phyloP scores from a whole-genome alignment of 768 basidiomycete species.

The Pleurotus sapidus region DNA sequence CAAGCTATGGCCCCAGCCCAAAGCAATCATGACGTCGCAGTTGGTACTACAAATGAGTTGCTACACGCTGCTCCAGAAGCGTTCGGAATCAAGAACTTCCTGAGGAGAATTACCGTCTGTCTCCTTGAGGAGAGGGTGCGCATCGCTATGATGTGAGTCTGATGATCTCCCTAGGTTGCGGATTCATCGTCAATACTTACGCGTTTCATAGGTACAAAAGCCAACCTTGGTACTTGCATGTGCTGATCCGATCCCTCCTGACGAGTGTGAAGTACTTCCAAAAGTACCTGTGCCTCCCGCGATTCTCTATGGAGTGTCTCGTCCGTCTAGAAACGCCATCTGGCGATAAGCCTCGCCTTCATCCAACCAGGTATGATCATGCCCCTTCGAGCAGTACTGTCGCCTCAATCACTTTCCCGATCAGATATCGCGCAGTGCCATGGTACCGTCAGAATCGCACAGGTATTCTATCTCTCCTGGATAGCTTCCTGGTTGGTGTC shows the following conservation, averaged over 20 bases:
- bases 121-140: slow-evolving; percentile 42
- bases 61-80: slow-evolving; percentile 32
- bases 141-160: slow-evolving; percentile 45
- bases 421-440: slow-evolving; percentile 33
- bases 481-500: slow-evolving; percentile 28
- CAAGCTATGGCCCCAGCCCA: slow-evolving; percentile 38
- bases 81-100: slow-evolving; percentile 36
- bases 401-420: too few relatives aligned
- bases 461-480: slow-evolving; percentile 22
- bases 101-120: slow-evolving; percentile 27
- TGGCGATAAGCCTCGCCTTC: slow-evolving; percentile 26
- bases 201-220: slow-evolving; percentile 28
- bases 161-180: neutral
- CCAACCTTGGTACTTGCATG: slow-evolving; percentile 31
- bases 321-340: slow-evolving; percentile 22
- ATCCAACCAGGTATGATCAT: slow-evolving; percentile 28
- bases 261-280: slow-evolving; percentile 26
- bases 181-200: neutral
- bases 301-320: slow-evolving; percentile 17
- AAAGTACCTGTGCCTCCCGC: slow-evolving; percentile 37
- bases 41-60: slow-evolving; percentile 37
- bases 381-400: too few relatives aligned
- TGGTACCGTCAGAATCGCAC: slow-evolving; percentile 44
- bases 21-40: slow-evolving; percentile 36
- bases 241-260: slow-evolving; percentile 21